Evolutionary conservation across 1,284 basidiomycete species (phyloP).

Genomic region (Ceratobasidium sp.): DNA sequence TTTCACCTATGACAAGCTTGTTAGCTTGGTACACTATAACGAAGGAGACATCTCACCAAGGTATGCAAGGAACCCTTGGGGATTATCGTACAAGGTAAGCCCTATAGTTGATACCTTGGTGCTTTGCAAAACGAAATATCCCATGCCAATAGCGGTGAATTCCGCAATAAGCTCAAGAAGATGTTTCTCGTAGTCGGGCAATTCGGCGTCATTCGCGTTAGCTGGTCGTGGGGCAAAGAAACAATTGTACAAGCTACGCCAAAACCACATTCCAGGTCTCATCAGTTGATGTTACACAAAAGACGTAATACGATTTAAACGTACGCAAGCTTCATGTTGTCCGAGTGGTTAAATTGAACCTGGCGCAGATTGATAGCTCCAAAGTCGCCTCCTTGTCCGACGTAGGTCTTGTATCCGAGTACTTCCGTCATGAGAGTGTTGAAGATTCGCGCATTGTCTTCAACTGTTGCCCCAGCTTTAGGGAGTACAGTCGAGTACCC

Average conservation of each 20-base stretch:
- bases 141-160: slow-evolving; percentile 30
- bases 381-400: slow-evolving; percentile 53
- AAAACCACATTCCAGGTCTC: neutral
- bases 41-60: slow-evolving; percentile 18
- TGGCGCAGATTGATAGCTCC: slow-evolving; percentile 43
- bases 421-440: slow-evolving; percentile 52
- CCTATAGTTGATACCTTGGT: slow-evolving; percentile 45
- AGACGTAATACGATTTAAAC: neutral
- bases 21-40: neutral
- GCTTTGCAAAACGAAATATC: slow-evolving; percentile 33
- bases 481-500: slow-evolving; percentile 51
- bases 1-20: slow-evolving; percentile 11
- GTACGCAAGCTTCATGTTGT: slow-evolving; percentile 44
- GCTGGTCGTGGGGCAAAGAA: slow-evolving; percentile 38
- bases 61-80: slow-evolving; percentile 41
- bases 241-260: slow-evolving; percentile 21
- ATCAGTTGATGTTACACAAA: neutral
- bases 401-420: slow-evolving; percentile 52
- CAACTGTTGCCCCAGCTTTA: slow-evolving; percentile 50
- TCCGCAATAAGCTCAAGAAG: slow-evolving; percentile 20
- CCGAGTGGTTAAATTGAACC: slow-evolving; percentile 40
- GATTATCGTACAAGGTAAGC: slow-evolving; percentile 31
- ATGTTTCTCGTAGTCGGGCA: slow-evolving; percentile 37
- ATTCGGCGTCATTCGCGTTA: neutral
- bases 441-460: slow-evolving; percentile 51